phyloP scores from a whole-genome alignment of 1,139 yeast species.

The Hyphopichia wangnamkhiaoensis region DNA sequence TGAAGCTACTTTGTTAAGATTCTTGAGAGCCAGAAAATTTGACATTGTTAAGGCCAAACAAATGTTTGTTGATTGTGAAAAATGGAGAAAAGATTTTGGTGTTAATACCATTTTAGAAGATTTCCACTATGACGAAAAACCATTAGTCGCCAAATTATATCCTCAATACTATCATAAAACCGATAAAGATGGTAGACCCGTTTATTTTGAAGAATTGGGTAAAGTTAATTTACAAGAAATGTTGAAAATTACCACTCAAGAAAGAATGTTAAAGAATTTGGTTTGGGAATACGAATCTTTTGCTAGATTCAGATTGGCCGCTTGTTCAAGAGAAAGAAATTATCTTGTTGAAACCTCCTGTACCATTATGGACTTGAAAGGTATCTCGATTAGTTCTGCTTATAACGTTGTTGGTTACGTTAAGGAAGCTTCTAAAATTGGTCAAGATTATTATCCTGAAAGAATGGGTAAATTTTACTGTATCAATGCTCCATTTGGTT shows the following conservation, averaged over 20 bases:
- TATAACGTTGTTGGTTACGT: constrained; percentile 86
- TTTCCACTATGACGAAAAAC: constrained; percentile 88
- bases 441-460: constrained; percentile 98
- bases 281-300: constrained; percentile 98
- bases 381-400: constrained; percentile 83
- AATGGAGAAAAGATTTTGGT: constrained; percentile 88
- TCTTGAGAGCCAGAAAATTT: constrained; percentile 93
- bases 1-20: constrained; percentile 86
- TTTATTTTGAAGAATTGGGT: constrained; percentile 92
- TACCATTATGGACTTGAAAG: constrained; percentile 92
- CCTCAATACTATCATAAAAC: constrained; percentile 98
- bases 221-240: constrained; percentile 84
- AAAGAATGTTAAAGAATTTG: constrained; percentile 91
- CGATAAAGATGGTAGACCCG: constrained; percentile 95
- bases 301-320: constrained; percentile 81
- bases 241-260: constrained; percentile 93
- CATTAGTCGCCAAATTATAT: constrained; percentile 82
- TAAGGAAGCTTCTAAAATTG: constrained; percentile 88
- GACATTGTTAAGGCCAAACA: constrained; percentile 74
- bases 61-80: constrained; percentile 87
- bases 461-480: constrained; percentile 97
- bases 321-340: constrained; percentile 84
- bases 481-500: constrained; percentile 97
- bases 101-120: constrained; percentile 82
- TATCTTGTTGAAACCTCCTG: constrained; percentile 90